Conservation (phyloP, 2,329 filamentous ascomycete genomes). For the Thielaviopsis euricoi region DNA sequence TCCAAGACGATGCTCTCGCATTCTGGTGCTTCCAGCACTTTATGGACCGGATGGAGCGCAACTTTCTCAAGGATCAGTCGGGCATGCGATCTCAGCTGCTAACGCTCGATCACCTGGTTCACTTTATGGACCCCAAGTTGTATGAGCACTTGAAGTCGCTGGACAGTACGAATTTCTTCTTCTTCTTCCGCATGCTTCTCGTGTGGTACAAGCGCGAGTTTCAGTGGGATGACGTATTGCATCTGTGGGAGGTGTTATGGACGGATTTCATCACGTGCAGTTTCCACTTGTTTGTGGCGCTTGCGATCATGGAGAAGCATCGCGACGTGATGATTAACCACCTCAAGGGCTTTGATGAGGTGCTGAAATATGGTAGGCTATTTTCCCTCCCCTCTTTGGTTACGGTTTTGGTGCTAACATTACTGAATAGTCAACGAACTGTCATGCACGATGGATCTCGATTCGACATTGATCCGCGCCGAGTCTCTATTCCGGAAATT, state of each 20-base stretch:
- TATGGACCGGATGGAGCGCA: constrained; percentile 96
- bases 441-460: constrained; percentile 79
- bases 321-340: constrained; percentile 93
- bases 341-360: constrained; percentile 86
- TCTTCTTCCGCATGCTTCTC: constrained; percentile 97
- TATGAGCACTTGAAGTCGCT: constrained; percentile 79
- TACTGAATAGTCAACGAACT: constrained; percentile 69
- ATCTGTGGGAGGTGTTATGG: constrained; percentile 87
- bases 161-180: constrained; percentile 98
- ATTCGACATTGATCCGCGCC: constrained; percentile 70
- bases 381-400: too few relatives aligned
- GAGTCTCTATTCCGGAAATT: constrained; percentile 81
- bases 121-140: constrained; percentile 89
- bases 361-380: constrained; percentile 76
- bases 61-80: constrained; percentile 87
- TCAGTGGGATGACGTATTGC: constrained; percentile 68
- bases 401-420: not conserved
- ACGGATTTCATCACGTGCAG: constrained; percentile 78
- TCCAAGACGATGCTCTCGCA: constrained; percentile 91
- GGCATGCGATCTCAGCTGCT: constrained; percentile 88
- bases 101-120: constrained; percentile 84
- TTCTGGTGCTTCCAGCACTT: constrained; percentile 95
- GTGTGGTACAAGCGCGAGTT: constrained; percentile 99
- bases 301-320: constrained; percentile 91
- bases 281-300: constrained; percentile 86